Percentiles rank a stretch among this genome's conserved stretches.
Conservation (phyloP, 2,329 filamentous ascomycete genomes). For the Penicillium sp. region DNA sequence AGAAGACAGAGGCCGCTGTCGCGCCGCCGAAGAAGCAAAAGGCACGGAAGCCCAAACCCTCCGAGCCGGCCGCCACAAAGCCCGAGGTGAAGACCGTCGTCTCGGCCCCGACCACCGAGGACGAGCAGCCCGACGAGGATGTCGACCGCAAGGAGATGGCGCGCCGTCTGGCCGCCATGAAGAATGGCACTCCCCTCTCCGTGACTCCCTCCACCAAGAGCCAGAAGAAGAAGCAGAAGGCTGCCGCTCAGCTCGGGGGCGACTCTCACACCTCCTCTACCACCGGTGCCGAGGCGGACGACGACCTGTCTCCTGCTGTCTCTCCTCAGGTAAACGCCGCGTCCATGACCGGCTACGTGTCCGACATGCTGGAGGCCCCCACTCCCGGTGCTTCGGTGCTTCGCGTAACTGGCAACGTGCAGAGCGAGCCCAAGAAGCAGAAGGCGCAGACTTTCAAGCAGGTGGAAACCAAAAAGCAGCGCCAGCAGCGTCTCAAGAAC, state of each 20-base stretch:
- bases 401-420: slow-evolving; percentile 66
- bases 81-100: slow-evolving; percentile 30
- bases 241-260: slow-evolving; percentile 51
- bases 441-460: slow-evolving; percentile 58
- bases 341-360: slow-evolving; percentile 60
- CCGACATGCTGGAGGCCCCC: slow-evolving; percentile 83
- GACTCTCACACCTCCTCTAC: slow-evolving; percentile 64
- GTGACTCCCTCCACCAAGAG: slow-evolving; percentile 35
- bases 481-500: slow-evolving; percentile 84
- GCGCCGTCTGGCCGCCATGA: slow-evolving; percentile 64
- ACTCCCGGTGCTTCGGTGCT: slow-evolving; percentile 67
- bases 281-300: slow-evolving; percentile 70
- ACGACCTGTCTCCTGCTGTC: slow-evolving; percentile 67
- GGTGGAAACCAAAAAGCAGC: slow-evolving; percentile 87
- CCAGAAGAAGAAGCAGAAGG: slow-evolving; percentile 69
- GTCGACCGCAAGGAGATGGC: slow-evolving; percentile 73
- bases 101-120: slow-evolving; percentile 27
- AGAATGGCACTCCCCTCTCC: slow-evolving; percentile 61
- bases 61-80: slow-evolving; percentile 29
- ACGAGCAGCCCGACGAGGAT: slow-evolving; percentile 51
- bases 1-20: slow-evolving; percentile 33
- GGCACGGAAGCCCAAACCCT: slow-evolving; percentile 32
- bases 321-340: slow-evolving; percentile 57
- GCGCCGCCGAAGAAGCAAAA: slow-evolving; percentile 40
- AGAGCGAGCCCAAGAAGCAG: slow-evolving; percentile 56